phyloP scores from a whole-genome alignment of 768 basidiomycete genomes.

The Panaeolus papilionaceus region DNA sequence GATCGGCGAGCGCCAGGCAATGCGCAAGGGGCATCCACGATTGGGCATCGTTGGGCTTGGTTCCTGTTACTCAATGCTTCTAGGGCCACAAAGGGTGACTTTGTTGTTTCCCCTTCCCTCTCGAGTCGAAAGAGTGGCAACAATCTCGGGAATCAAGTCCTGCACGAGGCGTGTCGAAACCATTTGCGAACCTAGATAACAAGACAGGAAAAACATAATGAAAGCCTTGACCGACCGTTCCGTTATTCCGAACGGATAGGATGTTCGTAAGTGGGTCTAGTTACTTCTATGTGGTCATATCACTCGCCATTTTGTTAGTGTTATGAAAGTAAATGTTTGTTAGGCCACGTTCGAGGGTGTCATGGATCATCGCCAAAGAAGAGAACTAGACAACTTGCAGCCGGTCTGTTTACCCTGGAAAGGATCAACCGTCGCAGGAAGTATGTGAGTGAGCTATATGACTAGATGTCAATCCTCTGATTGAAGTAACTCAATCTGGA shows the following conservation, averaged over 20 bases:
- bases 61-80: conserved; percentile 10
- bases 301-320: background rate
- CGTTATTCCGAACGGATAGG: conserved; percentile 6
- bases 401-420: background rate
- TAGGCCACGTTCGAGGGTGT: conserved; percentile 10
- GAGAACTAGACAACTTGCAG: background rate
- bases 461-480: background rate
- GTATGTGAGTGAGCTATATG: background rate
- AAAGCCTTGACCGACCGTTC: conserved; percentile 7
- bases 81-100: conserved; percentile 10
- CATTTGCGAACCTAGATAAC: background rate
- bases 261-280: conserved; percentile 7
- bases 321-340: background rate
- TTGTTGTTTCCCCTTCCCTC: conserved; percentile 13
- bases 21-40: conserved; percentile 9
- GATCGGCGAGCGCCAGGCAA: conserved; percentile 3
- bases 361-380: background rate
- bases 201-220: conserved; percentile 14
- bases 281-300: background rate
- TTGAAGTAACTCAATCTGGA: conserved; percentile 1
- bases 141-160: conserved; percentile 11
- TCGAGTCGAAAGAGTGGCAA: conserved; percentile 3
- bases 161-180: conserved; percentile 11
- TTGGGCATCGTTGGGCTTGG: background rate
- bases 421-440: background rate